Conservation (phyloP, 257 asterid genomes). For the Solanum chaucha region DNA sequence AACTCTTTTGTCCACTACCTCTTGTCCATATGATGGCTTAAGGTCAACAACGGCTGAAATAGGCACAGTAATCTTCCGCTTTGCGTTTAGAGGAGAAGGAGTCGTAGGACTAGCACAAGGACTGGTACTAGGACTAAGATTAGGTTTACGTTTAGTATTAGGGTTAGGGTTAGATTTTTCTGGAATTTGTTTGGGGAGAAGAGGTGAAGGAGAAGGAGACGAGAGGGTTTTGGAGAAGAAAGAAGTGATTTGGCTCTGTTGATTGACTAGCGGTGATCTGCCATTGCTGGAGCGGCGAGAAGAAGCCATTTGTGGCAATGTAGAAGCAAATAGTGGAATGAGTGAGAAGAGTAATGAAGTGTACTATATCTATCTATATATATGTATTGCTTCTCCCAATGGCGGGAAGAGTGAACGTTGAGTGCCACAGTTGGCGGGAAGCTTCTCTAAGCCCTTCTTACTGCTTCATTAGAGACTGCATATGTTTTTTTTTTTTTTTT, state of each 20-base stretch:
- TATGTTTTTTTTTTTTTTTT: not conserved
- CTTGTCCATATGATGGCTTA: slow-evolving; percentile 31
- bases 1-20: slow-evolving; percentile 48
- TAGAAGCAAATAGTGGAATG: not conserved
- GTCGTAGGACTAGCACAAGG: not conserved
- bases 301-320: slow-evolving; percentile 21
- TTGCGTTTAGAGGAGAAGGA: not conserved
- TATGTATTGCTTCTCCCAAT: not conserved
- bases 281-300: slow-evolving; percentile 63
- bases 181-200: slow-evolving; percentile 19
- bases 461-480: not conserved
- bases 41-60: slow-evolving; percentile 12
- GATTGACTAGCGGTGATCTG: slow-evolving; percentile 80
- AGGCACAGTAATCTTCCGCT: not conserved
- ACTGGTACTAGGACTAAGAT: not conserved
- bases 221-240: slow-evolving; percentile 58
- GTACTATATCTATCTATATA: not conserved
- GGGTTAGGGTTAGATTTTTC: slow-evolving; percentile 22
- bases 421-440: not conserved
- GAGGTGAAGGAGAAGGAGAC: slow-evolving; percentile 24
- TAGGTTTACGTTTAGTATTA: slow-evolving; percentile 5
- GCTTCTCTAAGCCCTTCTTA: too few relatives aligned
- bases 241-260: slow-evolving; percentile 72
- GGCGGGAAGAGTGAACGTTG: not conserved
- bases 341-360: not conserved